Conservation (phyloP, 768 basidiomycete species). For the Mycena venus region DNA sequence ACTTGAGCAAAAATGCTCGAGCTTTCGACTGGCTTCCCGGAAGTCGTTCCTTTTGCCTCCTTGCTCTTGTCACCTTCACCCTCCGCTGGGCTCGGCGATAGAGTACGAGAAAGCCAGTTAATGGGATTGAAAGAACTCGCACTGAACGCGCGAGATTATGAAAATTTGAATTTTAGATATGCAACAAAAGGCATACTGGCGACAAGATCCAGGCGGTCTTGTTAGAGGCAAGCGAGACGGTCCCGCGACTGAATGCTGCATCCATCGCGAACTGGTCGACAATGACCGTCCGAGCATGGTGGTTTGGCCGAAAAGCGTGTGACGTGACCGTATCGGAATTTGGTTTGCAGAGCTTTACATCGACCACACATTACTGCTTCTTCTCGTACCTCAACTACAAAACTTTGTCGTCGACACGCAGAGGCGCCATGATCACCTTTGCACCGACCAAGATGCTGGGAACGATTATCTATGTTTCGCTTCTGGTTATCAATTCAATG, state of each 20-base stretch:
- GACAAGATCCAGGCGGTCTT: conserved; percentile 48
- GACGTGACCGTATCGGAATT: conserved; percentile 14
- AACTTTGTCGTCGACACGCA: too few species aligned
- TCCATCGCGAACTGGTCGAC: conserved; percentile 37
- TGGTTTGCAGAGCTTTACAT: neutral
- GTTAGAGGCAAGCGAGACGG: conserved; percentile 43
- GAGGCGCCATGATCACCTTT: conserved; percentile 29
- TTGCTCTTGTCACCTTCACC: conserved; percentile 61
- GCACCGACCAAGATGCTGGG: conserved; percentile 60
- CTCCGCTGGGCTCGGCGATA: conserved; percentile 63
- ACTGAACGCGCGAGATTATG: conserved; percentile 37
- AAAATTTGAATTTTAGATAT: neutral
- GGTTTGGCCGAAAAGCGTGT: too few species aligned
- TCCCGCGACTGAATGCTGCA: conserved; percentile 17
- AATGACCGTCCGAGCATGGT: conserved; percentile 34
- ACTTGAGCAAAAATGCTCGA: conserved; percentile 31
- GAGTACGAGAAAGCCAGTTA: conserved; percentile 73
- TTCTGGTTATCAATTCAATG: conserved; percentile 94
- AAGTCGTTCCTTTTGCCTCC: conserved; percentile 48
- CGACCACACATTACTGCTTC: too few species aligned
- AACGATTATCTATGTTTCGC: conserved; percentile 84
- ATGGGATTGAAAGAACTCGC: conserved; percentile 70
- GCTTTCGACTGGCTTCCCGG: conserved; percentile 15
- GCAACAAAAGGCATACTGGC: conserved; percentile 54
- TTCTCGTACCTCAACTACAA: too few species aligned